A percentile compares a stretch with the other conserved stretches of the same genome.
These are phyloP conservation scores for Cercophora scortea DNA, from an alignment of 495 filamentous ascomycete genomes.

Conservation along the genomic window DNA sequence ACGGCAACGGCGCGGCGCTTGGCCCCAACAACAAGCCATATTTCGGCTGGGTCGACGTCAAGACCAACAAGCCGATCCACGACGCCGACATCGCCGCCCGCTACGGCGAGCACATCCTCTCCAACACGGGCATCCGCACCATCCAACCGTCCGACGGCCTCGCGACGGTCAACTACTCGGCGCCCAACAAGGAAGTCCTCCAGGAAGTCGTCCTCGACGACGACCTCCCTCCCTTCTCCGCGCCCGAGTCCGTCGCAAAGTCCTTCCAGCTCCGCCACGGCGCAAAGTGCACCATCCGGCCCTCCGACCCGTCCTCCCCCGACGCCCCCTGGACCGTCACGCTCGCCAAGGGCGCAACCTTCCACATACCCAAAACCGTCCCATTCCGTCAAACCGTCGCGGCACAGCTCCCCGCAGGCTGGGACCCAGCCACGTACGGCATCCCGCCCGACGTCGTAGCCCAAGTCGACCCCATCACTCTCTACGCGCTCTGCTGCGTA, in stretches of 20 bases:
- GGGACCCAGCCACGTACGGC: constrained; percentile 84
- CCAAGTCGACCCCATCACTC: constrained; percentile 86
- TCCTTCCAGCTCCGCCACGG: constrained; percentile 87
- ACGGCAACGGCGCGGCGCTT: constrained; percentile 88
- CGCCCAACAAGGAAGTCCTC: constrained; percentile 62
- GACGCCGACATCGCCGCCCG: constrained; percentile 87
- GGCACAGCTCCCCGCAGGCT: constrained; percentile 85
- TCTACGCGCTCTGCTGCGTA: constrained; percentile 81
- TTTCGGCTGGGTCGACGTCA: constrained; percentile 86
- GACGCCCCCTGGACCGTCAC: constrained; percentile 77
- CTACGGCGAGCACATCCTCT: constrained; percentile 84
- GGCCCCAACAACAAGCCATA: constrained; percentile 59
- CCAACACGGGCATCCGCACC: constrained; percentile 86
- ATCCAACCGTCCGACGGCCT: constrained; percentile 65
- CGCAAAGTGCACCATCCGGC: constrained; percentile 49
- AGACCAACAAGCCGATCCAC: constrained; percentile 80
- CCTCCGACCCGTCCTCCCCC: not conserved
- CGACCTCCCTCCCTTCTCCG: constrained; percentile 85
- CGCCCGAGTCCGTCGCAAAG: constrained; percentile 82
- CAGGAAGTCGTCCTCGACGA: constrained; percentile 90
- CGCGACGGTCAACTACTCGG: not conserved
- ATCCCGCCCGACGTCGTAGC: constrained; percentile 88
- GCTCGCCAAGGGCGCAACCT: constrained; percentile 76
- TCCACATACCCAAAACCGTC: constrained; percentile 86
- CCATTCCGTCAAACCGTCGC: constrained; percentile 86